phyloP scores from a whole-genome alignment of 768 basidiomycete genomes.

The Tricholoma saponaceum region DNA sequence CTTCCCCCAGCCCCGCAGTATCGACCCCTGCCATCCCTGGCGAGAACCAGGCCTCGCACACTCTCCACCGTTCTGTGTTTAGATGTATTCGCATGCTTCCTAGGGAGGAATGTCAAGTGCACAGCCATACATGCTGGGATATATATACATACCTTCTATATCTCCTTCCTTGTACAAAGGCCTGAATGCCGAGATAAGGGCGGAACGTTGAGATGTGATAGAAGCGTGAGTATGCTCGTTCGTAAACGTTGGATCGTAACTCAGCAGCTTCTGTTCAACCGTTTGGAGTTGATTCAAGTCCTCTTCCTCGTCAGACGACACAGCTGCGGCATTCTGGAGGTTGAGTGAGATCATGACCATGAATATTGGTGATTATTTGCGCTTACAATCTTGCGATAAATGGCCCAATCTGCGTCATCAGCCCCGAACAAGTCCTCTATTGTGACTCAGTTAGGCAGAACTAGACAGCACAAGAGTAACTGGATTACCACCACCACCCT shows the following conservation, averaged over 20 bases:
- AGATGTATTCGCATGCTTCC: conserved; percentile 80
- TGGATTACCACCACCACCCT: conserved; percentile 64
- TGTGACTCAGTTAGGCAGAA: conserved; percentile 5
- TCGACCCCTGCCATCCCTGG: conserved; percentile 95
- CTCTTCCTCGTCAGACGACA: conserved; percentile 88
- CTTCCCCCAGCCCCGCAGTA: conserved; percentile 91
- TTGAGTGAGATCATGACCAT: neutral
- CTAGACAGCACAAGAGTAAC: neutral
- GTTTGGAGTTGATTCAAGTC: conserved; percentile 67
- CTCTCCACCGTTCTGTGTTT: conserved; percentile 86
- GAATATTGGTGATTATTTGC: neutral
- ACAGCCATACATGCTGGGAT: neutral
- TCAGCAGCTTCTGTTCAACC: conserved; percentile 78
- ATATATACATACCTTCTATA: conserved; percentile 43
- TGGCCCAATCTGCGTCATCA: conserved; percentile 95
- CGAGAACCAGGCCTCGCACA: conserved; percentile 89
- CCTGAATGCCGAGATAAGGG: conserved; percentile 81
- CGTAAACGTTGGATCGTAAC: conserved; percentile 84
- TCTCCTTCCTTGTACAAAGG: conserved; percentile 78
- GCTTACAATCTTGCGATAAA: conserved; percentile 93
- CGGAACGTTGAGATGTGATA: conserved; percentile 71
- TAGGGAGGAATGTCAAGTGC: conserved; percentile 10
- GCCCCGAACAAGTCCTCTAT: conserved; percentile 91
- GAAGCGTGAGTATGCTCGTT: conserved; percentile 78
- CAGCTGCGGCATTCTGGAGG: conserved; percentile 59